phyloP scores from a whole-genome alignment of 2,329 filamentous ascomycete species.

The Fusarium sublunatum region DNA sequence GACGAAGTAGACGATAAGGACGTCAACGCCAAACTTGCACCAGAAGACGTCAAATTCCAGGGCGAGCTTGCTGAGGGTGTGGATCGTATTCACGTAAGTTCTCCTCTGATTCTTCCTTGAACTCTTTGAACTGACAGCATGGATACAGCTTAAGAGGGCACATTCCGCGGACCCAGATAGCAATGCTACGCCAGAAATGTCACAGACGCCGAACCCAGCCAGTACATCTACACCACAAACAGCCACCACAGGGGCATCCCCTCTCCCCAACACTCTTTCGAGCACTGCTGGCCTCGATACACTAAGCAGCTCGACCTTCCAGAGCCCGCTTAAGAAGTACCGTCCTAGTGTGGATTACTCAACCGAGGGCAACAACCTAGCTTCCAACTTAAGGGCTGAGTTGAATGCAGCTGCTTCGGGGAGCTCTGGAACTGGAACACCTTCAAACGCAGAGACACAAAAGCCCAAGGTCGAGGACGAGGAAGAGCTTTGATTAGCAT shows the following conservation, averaged over 20 bases:
- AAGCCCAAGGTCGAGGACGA: conserved; percentile 51
- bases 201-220: conserved; percentile 57
- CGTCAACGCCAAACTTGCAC: conserved; percentile 67
- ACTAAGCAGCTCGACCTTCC: conserved; percentile 60
- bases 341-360: conserved; percentile 65
- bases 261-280: conserved; percentile 25
- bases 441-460: conserved; percentile 36
- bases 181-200: conserved; percentile 50
- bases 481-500: conserved; percentile 53
- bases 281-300: conserved; percentile 41
- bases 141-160: conserved; percentile 77
- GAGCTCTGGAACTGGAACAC: conserved; percentile 34
- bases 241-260: conserved; percentile 26
- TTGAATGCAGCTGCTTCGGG: conserved; percentile 48
- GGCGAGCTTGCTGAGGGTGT: conserved; percentile 84
- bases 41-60: conserved; percentile 77
- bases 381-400: conserved; percentile 50
- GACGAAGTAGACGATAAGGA: conserved; percentile 73
- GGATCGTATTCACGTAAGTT: conserved; percentile 79
- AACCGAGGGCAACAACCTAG: conserved; percentile 41
- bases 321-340: conserved; percentile 81
- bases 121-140: conserved; percentile 21
- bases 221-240: conserved; percentile 52
- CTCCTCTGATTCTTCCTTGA: not conserved
- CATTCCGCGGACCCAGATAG: conserved; percentile 78